Evolutionary conservation across 208 protist genomes (phyloP).

Genomic region (Acanthamoeba rhysodes): DNA sequence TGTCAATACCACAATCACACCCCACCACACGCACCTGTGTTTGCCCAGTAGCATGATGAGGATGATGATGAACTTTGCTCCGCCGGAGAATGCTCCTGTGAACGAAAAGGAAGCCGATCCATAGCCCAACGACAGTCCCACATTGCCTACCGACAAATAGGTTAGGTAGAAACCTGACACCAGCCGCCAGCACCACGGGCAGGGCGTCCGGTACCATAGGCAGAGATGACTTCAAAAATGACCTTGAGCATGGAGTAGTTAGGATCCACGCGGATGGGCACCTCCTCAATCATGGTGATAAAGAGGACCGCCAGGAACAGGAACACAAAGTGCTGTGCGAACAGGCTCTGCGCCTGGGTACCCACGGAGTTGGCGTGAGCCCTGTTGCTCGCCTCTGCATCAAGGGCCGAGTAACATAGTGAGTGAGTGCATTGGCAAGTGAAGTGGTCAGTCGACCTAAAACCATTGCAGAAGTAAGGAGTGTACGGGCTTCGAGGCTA

Average conservation of each 20-base stretch:
- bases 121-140: slow-evolving; percentile 62
- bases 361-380: slow-evolving; percentile 14
- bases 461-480: too few species aligned
- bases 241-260: slow-evolving; percentile 56
- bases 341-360: background rate
- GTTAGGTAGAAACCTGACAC: background rate
- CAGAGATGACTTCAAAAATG: slow-evolving; percentile 60
- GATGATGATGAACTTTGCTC: background rate
- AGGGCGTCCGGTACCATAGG: background rate
- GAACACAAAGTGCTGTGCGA: background rate
- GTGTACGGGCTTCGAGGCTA: too few species aligned
- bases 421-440: too few species aligned
- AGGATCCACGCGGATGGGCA: background rate
- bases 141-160: background rate
- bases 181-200: background rate
- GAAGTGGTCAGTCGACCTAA: too few species aligned
- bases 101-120: background rate
- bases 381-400: too few species aligned
- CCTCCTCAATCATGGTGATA: slow-evolving; percentile 46
- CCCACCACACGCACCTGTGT: too few species aligned
- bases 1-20: too few species aligned
- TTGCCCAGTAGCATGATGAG: slow-evolving; percentile 66
- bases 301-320: slow-evolving; percentile 29
- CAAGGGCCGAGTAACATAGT: too few species aligned
- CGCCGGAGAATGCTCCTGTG: background rate